Evolutionary conservation across 1,284 basidiomycete species (phyloP).

Genomic region (Malassezia furfur): DNA sequence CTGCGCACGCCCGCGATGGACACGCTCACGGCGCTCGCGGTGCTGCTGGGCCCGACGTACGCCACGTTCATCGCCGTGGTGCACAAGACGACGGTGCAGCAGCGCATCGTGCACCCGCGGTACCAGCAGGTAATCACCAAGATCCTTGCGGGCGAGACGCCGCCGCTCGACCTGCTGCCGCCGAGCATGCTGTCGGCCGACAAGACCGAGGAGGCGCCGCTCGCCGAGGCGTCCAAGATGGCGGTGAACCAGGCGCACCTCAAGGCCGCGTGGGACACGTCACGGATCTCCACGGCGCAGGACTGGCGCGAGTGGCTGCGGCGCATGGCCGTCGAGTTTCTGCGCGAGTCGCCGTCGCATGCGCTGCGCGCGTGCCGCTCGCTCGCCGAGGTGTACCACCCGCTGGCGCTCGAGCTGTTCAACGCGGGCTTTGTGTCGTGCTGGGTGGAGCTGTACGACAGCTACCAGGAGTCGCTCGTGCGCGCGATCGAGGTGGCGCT

Average conservation of each 20-base stretch:
- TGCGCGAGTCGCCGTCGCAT: constrained; percentile 96
- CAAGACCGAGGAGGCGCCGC: constrained; percentile 49
- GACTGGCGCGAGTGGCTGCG: constrained; percentile 98
- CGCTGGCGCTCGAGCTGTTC: constrained; percentile 87
- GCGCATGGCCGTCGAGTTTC: constrained; percentile 83
- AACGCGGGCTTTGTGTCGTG: constrained; percentile 98
- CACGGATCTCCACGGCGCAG: constrained; percentile 63
- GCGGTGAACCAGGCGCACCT: constrained; percentile 94
- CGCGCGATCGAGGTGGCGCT: constrained; percentile 82
- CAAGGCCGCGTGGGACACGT: constrained; percentile 92
- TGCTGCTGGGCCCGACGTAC: constrained; percentile 91
- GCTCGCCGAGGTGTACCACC: constrained; percentile 80
- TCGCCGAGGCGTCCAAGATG: constrained; percentile 62
- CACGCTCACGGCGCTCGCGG: constrained; percentile 78
- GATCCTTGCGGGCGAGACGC: constrained; percentile 78
- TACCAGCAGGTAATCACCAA: constrained; percentile 84
- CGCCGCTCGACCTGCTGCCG: constrained; percentile 58
- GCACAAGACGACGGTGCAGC: constrained; percentile 73
- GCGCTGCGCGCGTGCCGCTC: constrained; percentile 91
- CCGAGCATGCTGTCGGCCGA: constrained; percentile 26
- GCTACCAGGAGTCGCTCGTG: constrained; percentile 56
- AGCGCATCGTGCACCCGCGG: constrained; percentile 69
- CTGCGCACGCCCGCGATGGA: constrained; percentile 82
- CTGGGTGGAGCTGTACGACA: constrained; percentile 88
- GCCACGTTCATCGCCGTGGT: constrained; percentile 95